Evolutionary conservation across 108 stramenopile genomes (phyloP), one percentile per base, ranked within the genome.

Genomic region (Skeletonema costatum): DNA sequence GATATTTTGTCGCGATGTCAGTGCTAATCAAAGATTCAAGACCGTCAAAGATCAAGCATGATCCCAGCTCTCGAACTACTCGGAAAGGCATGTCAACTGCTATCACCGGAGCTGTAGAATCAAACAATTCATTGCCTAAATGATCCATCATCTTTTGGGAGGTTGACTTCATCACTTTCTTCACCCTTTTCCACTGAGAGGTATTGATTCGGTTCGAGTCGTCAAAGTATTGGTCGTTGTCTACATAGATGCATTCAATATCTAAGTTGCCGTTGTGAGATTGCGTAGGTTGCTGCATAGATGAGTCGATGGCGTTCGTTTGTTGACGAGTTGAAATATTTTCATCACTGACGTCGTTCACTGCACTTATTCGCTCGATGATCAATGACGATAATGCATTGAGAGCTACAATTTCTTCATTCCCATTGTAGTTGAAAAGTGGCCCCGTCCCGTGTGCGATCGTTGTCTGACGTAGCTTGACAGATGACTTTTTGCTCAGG

Each of bases 191-290:
- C 74, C 69, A 66, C 44, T 74, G 64, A 1, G 80, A 12, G 66
- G 74, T 74, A 68, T 56, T 42, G 7, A 36, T 59, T 64, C 63
- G 76, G 44, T 85, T 65, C 19, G 70, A 70, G 33, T 71, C 32
- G 61, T 77, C 70, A 76, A 74, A 94, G 70, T 86, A 94, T 68
- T 90, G 89, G 58, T 92, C 91, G 13, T 85, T 68, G 8, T 87
- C 83, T 58, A 94, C 83, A 61, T 85, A 91, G 10, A 92, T 87
- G 61, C 91, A 94, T 25, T 92, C 90, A 16, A 90, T 62, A 31
- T 74, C 69, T 14, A 78, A 66, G 32, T 80, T 73, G 53, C 32
- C 13, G n/a, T 77, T 21, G 39, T 66, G 76, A 0, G 72, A 42
- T 62, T 77, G 76, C 4, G 36, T 14, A 29, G 68, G 64, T 63